Evolutionary conservation across 228 moss, liverwort and hornwort species (phyloP).

Genomic region (Sphagnum fallax): DNA sequence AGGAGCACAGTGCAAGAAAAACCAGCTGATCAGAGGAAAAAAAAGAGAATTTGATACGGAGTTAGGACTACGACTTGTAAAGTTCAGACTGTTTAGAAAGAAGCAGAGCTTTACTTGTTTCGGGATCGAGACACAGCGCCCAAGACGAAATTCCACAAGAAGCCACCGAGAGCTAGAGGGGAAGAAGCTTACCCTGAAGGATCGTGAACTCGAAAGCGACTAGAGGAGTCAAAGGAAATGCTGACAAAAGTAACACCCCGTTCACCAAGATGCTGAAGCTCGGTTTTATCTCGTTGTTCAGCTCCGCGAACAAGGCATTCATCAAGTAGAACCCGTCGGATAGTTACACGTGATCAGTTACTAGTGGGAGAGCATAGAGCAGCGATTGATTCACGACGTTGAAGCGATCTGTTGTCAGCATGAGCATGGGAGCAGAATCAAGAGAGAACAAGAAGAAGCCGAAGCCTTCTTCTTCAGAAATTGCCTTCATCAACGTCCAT

Average conservation of each 20-base stretch:
- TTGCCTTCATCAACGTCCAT: too few species aligned
- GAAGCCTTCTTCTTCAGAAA: too few species aligned
- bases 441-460: too few species aligned
- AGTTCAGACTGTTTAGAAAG: too few species aligned
- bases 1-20: too few species aligned
- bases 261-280: conserved; percentile 44
- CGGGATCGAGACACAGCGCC: too few species aligned
- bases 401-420: conserved; percentile 55
- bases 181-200: conserved; percentile 22
- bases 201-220: conserved; percentile 32
- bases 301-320: conserved; percentile 50
- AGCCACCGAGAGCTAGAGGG: neutral
- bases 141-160: too few species aligned
- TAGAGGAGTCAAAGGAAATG: conserved; percentile 31
- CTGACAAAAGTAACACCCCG: conserved; percentile 17
- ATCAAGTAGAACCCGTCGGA: conserved; percentile 40
- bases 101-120: too few species aligned
- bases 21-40: too few species aligned
- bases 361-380: conserved; percentile 36
- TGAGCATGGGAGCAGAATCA: conserved; percentile 43
- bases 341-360: neutral
- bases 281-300: conserved; percentile 33
- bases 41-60: too few species aligned
- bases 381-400: conserved; percentile 48
- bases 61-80: too few species aligned